Evolutionary conservation across 768 basidiomycete genomes (phyloP), one percentile per base, ranked within the genome.

Genomic region (Boletus bicolor): DNA sequence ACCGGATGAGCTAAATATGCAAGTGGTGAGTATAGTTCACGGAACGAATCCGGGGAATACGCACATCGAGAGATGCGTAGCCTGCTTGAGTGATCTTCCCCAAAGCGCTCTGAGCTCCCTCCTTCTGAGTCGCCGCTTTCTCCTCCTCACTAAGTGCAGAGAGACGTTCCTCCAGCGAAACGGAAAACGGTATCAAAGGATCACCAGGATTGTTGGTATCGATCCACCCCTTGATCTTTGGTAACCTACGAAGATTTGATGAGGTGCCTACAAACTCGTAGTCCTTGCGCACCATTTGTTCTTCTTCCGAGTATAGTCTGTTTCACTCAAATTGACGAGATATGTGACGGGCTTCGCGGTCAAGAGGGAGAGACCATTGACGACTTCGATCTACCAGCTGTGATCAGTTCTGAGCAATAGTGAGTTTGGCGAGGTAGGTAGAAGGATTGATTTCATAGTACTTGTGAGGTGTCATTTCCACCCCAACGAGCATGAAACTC

Each of bases 161-260:
- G 9, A 99, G 78, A 39, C 95, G 87, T 73, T 99, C 93, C 72
- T 99, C 97, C 44, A 98, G 78, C 6, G 95, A 83, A 51, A 99
- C 97, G 30, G 93, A 95, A 79, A 98, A 98, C 12, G 97, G 97
- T 61, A 99, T 96, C 58, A 99, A 82, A 17, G 85, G 83, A 65
- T 99, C 97, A 49, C 97, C 97, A 2, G 96, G 86, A 77, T 97
- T 98, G 76, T 98, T 83, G 68, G 85, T 82, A 75, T 98, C 95
- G 67, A 99, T 96, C 97, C 97, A 99, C 30, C 75, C 89, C 72
- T 98, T 98, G 80, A 98, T 98, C 77, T 96, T 97, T 19, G 94
- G 82, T 34, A 98, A 75, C 91, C 89, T 91, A 53, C 7, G 19
- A n/a, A 19, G 24, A 26, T 30, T 53, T 15, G 15, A 52, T 45